A percentile compares a stretch with the other conserved stretches of the same genome.
phyloP scores from a whole-genome alignment of 73 alveolate genomes.

The Symbiodinium pilosum region DNA sequence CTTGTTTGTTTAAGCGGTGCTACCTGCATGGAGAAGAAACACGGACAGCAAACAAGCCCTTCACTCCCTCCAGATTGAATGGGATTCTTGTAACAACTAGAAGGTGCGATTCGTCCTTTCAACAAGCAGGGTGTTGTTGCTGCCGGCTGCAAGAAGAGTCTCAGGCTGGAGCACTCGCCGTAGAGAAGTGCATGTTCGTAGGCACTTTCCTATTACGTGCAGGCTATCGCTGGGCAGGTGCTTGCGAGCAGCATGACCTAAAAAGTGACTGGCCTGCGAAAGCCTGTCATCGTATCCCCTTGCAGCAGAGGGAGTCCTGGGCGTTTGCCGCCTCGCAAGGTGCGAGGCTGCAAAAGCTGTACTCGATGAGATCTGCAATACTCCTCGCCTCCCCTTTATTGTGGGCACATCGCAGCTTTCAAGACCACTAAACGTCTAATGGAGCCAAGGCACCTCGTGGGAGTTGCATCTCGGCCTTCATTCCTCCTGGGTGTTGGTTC shows the following conservation, averaged over 20 bases:
- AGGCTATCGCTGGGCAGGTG: background rate
- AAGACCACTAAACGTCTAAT: too few species aligned
- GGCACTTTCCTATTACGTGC: background rate
- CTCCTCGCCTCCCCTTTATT: too few species aligned
- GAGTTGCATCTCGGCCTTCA: constrained; percentile 49
- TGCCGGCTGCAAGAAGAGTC: too few species aligned
- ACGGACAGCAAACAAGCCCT: too few species aligned
- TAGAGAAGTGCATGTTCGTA: background rate
- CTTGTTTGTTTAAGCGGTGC: too few species aligned
- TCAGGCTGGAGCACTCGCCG: background rate
- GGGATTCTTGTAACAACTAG: too few species aligned
- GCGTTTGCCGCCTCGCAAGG: background rate
- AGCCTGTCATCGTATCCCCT: background rate
- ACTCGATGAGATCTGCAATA: background rate
- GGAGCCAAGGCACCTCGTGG: background rate
- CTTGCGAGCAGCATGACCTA: background rate
- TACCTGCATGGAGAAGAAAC: too few species aligned
- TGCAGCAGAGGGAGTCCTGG: background rate
- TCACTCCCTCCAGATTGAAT: too few species aligned
- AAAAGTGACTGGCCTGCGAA: background rate
- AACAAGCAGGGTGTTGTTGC: too few species aligned
- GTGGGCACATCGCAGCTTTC: too few species aligned
- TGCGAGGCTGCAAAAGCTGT: background rate
- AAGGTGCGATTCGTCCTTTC: too few species aligned
- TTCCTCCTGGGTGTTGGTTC: constrained; percentile 45